Conservation (phyloP, 257 asterid species). For the Capsicum baccatum region DNA sequence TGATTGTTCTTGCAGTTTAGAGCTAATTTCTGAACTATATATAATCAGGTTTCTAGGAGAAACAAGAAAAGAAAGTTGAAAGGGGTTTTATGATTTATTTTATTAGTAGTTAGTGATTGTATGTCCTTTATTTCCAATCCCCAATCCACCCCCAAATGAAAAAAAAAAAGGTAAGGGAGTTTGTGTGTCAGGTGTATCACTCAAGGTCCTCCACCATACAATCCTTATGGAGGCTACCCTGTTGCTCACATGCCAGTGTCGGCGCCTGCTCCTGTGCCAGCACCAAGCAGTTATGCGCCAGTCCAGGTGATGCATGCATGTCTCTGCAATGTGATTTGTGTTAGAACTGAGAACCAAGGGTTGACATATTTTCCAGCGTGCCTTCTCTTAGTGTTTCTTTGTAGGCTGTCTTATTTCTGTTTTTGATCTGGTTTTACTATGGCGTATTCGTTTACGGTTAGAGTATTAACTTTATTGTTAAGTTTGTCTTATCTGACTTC, state of each 20-base stretch:
- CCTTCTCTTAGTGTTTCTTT: not conserved
- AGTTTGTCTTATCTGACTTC: no score
- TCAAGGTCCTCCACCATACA: constrained; percentile 93
- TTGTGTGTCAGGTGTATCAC: no score
- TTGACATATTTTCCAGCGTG: constrained; percentile 3
- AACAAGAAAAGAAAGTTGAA: no score
- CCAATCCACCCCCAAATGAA: no score
- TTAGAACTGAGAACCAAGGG: not conserved
- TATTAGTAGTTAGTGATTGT: no score
- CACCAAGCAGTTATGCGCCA: constrained; percentile 93
- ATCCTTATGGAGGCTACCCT: constrained; percentile 90
- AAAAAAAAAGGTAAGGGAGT: no score
- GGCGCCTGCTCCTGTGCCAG: constrained; percentile 85
- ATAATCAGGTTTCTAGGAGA: no score
- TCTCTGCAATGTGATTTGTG: constrained; percentile 13
- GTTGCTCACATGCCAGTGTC: constrained; percentile 86
- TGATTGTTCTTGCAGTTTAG: no score
- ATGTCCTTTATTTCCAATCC: no score
- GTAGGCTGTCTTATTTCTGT: not conserved
- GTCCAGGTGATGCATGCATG: constrained; percentile 66
- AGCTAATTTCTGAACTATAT: no score
- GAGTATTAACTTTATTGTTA: not conserved
- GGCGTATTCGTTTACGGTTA: not conserved
- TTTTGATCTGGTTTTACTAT: constrained; percentile 1
- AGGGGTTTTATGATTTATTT: no score